Conservation (phyloP, 495 filamentous ascomycete genomes). For the Apodospora peruviana region DNA sequence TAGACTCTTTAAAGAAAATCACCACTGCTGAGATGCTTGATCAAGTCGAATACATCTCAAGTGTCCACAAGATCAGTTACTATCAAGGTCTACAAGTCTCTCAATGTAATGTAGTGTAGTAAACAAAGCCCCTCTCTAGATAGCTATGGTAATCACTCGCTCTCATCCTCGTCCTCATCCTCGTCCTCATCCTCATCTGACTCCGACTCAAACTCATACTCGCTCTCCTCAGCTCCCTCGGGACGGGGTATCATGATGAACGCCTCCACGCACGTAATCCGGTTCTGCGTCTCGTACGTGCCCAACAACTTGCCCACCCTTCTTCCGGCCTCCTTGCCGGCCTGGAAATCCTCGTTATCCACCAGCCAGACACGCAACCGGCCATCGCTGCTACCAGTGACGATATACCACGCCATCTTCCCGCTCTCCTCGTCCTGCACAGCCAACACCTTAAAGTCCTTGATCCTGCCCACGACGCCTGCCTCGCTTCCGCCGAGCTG, state of each 20-base stretch:
- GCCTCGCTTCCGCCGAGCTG: conserved; percentile 70
- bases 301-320: conserved; percentile 70
- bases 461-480: conserved; percentile 67
- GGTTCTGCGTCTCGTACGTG: conserved; percentile 75
- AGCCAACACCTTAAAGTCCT: conserved; percentile 72
- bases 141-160: too few species aligned
- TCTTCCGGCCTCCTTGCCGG: conserved; percentile 25
- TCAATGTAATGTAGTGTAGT: too few species aligned
- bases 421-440: conserved; percentile 30
- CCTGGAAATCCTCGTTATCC: conserved; percentile 32
- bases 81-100: too few species aligned
- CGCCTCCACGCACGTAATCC: conserved; percentile 82
- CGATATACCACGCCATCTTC: conserved; percentile 48
- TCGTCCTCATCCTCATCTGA: conserved; percentile 39
- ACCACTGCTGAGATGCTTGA: too few species aligned
- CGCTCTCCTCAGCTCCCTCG: conserved; percentile 42
- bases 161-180: conserved; percentile 45
- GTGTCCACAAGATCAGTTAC: too few species aligned
- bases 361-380: conserved; percentile 70
- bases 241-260: conserved; percentile 73
- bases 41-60: too few species aligned
- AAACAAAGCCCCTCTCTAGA: too few species aligned
- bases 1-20: too few species aligned
- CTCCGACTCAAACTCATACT: conserved; percentile 39
- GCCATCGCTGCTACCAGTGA: conserved; percentile 80